Base-by-base conservation (phyloP, 108 stramenopile species). In the Cylindrotheca closterium region DNA sequence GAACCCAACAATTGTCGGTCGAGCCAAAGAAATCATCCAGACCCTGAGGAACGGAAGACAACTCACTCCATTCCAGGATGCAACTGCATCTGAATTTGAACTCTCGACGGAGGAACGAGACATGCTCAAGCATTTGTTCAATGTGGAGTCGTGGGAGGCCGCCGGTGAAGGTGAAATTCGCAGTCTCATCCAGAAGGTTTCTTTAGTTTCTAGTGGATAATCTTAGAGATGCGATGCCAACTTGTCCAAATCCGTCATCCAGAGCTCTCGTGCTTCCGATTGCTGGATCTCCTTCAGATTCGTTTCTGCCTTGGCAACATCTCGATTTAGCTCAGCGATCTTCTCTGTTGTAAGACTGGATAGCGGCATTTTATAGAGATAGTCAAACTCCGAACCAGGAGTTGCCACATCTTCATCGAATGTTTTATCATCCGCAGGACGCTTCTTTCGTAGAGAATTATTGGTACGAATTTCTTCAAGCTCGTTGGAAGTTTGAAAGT, bases 331-430 rank as follows among this genome's bases (percentile, higher is more conserved):
- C n/a, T 62, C 67, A 24, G 74, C 67, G 8, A 94, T 90, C 46
- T 79, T 86, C 45, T 96, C 93, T 37, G 58, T 47, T 7, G 91
- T 93, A 51, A 94, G 71, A 32, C 83, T 86, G 18, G 81, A 87
- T 51, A 96, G 50, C 0, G 92, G 90, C 77, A 90, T 85, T 62
- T 82, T 92, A 15, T 94, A 67, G 17, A 96, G 64, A 60, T 96
- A 96, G 65, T 94, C 92, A 51, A 77, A 96, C n/a, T 83, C 79
- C 8, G 53, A 73, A 3, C 30, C 48, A 7, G 45, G 42, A 26
- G 46, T 27, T 10, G 68, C 60, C 30, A 51, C 67, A 21, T 48
- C 55, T 0, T 60, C 75, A 26, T 53, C 68, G 3, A 46, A 64
- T 4, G 48, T 55, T 32, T 45, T 29, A 18, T 66, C 74, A n/a